Evolutionary conservation across 2,329 filamentous ascomycete species (phyloP).

Genomic region (Whalleya microplaca): DNA sequence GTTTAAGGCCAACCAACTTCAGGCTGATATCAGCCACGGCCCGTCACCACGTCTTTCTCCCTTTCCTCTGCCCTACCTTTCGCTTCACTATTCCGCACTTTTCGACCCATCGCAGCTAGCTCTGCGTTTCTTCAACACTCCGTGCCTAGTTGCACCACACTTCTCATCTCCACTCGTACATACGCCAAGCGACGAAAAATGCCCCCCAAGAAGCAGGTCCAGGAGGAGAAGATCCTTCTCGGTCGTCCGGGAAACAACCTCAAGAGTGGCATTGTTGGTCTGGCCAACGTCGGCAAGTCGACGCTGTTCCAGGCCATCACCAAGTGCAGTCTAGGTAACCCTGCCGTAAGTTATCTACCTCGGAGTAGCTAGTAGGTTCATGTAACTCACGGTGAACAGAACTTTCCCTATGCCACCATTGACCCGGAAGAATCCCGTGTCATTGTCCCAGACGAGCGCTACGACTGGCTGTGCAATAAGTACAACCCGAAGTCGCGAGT

Average conservation of each 20-base stretch:
- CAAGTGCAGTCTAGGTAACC: conserved; percentile 95
- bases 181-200: conserved; percentile 75
- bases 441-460: conserved; percentile 93
- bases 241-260: conserved; percentile 96
- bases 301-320: conserved; percentile 99
- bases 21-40: conserved; percentile 47
- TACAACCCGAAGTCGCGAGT: conserved; percentile 98
- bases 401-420: conserved; percentile 99
- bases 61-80: conserved; percentile 46
- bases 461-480: conserved; percentile 92
- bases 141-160: conserved; percentile 52
- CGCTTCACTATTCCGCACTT: conserved; percentile 56
- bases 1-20: conserved; percentile 23
- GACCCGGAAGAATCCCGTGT: conserved; percentile 98
- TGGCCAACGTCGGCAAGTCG: conserved; percentile 99
- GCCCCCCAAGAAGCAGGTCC: conserved; percentile 90
- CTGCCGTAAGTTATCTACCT: conserved; percentile 69
- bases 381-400: conserved; percentile 61
- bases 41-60: conserved; percentile 49
- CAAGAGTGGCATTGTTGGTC: conserved; percentile 99
- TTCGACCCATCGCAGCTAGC: conserved; percentile 66
- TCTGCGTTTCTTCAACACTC: conserved; percentile 60
- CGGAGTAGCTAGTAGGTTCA: too few species aligned
- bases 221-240: conserved; percentile 95
- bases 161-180: conserved; percentile 54